Conservation (phyloP, 164 flowering plant genomes). For the grape (Vitis vinifera) region DNA sequence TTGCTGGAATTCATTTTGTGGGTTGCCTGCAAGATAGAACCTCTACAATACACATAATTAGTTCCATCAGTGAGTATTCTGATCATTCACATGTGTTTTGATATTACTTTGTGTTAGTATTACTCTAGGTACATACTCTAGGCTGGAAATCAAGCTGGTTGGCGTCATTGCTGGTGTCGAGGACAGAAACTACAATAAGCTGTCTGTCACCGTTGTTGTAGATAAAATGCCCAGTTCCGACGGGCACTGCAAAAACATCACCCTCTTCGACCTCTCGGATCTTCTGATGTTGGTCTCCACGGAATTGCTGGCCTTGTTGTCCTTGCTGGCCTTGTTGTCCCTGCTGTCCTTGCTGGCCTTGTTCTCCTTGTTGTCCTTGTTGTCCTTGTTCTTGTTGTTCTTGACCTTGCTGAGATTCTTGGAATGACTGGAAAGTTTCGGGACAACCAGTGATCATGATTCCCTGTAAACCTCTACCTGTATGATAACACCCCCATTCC, state of each 20-base stretch:
- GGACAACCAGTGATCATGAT: constrained; percentile 44
- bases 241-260: constrained; percentile 54
- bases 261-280: constrained; percentile 46
- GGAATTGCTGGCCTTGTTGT: neutral
- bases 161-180: constrained; percentile 42
- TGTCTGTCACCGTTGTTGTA: constrained; percentile 51
- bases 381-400: neutral
- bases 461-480: constrained; percentile 43
- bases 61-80: neutral
- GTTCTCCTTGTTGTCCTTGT: constrained; percentile 43
- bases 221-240: constrained; percentile 60
- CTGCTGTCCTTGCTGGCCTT: constrained; percentile 31
- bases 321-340: neutral
- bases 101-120: neutral
- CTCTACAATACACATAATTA: constrained; percentile 15
- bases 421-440: constrained; percentile 34
- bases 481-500: neutral
- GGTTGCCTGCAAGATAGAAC: constrained; percentile 45
- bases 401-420: constrained; percentile 8
- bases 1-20: constrained; percentile 5
- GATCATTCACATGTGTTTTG: neutral
- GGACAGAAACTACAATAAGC: constrained; percentile 41
- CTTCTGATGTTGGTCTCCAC: constrained; percentile 64
- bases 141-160: constrained; percentile 63
- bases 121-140: constrained; percentile 30